A percentile compares a stretch with the other conserved stretches of the same genome.
These are phyloP conservation scores for Alternaria consortialis DNA, from an alignment of 2,329 filamentous ascomycete species.

Conservation along the genomic window DNA sequence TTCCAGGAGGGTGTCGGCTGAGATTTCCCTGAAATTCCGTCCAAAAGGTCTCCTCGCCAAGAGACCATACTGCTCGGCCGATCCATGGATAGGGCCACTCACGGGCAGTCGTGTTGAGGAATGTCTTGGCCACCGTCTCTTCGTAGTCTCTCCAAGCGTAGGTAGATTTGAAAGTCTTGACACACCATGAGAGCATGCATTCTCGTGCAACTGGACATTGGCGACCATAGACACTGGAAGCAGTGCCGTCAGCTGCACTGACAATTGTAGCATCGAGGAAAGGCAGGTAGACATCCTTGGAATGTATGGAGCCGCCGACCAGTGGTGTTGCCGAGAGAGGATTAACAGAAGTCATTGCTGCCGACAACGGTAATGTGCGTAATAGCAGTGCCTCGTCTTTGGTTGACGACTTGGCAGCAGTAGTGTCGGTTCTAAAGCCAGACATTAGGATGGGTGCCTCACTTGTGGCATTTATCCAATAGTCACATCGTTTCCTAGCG, in stretches of 20 bases:
- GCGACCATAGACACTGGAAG: constrained; percentile 14
- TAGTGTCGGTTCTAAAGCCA: constrained; percentile 14
- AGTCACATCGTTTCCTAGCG: constrained; percentile 29
- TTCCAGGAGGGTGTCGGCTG: constrained; percentile 7
- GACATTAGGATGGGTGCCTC: constrained; percentile 23
- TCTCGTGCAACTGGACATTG: constrained; percentile 25
- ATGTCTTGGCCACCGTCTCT: constrained; percentile 12
- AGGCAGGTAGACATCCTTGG: constrained; percentile 19
- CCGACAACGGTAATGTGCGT: constrained; percentile 20
- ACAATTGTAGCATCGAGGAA: constrained; percentile 19
- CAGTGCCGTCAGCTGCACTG: background rate
- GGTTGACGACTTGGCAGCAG: background rate
- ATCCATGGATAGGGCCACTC: background rate
- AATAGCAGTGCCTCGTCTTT: constrained; percentile 17
- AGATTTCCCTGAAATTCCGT: constrained; percentile 7
- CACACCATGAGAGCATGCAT: constrained; percentile 36
- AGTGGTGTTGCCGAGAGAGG: background rate
- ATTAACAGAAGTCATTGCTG: background rate
- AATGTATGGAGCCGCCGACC: constrained; percentile 27
- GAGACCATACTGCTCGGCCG: background rate
- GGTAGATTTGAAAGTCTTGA: constrained; percentile 31
- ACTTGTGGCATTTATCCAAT: constrained; percentile 34
- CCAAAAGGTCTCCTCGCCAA: background rate
- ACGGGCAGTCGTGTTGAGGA: constrained; percentile 1
- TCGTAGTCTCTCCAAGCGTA: constrained; percentile 20